Base-by-base conservation (phyloP, 495 filamentous ascomycete species). In the Trichoderma reesei region DNA sequence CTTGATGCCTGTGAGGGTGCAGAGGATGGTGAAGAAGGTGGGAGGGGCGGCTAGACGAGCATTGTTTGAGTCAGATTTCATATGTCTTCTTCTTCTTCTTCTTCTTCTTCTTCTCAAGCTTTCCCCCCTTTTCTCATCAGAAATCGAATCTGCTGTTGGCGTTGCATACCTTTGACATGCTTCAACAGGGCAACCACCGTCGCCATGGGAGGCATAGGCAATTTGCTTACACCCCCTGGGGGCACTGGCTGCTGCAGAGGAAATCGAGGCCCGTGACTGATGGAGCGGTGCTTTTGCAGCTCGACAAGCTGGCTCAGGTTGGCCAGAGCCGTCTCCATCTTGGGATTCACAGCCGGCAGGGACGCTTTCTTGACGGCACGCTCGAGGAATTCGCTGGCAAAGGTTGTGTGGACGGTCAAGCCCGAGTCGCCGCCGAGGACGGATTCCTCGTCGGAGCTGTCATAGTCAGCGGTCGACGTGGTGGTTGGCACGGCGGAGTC, bases 361-460 rank as follows among this genome's bases (percentile, higher is more conserved):
- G 81, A 72, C 39, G 80, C 78, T 59, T 78, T 76, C 31, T 81
- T 78, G 20, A 89, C 83, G 16, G 83, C 83, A 34, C 81, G 78
- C 65, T 87, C 79, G 34, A 87, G 77, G 64, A 87, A 84, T 66
- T 84, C 76, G 63, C 81, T 84, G 5, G 86, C 86, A 70, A 86
- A 86, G 2, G 76, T 83, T 1, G 86, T 86, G 64, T 89, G 86
- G 16, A 82, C 78, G 8, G 82, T 74, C 37, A 89, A 72, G 14
- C 84, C 85, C 0, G 85, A 83, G 67, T 80, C 79, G 8, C 84
- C 85, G 63, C 87, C 85, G 60, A 88, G 87, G 1, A 75, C 76
- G 18, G 75, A 72, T n/a, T 72, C 80, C 5, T 65, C 68, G 46
- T 76, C 73, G 56, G 41, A 41, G 31, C 16, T 60, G 4, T 67